Conservation (phyloP, 2,329 filamentous ascomycete species). For the Metarhizium rileyi region DNA sequence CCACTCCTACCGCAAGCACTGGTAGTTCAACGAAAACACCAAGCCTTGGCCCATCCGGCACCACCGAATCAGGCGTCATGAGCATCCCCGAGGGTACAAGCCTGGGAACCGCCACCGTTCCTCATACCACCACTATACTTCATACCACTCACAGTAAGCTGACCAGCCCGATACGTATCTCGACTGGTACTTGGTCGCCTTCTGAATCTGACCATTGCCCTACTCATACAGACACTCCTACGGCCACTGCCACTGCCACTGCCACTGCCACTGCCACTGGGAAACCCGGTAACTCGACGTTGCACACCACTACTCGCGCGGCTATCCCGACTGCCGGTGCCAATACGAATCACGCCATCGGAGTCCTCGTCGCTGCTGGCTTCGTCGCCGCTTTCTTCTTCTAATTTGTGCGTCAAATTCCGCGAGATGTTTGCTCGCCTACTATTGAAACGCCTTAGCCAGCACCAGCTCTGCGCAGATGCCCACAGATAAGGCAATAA, state of each 20-base stretch:
- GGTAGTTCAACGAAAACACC: not conserved
- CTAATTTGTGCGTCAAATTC: constrained; percentile 16
- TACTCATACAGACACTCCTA: not conserved
- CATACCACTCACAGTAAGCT: not conserved
- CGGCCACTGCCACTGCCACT: constrained; percentile 4
- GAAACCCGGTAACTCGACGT: constrained; percentile 2
- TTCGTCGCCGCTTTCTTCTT: constrained; percentile 31
- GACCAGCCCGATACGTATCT: constrained; percentile 2
- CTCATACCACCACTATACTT: not conserved
- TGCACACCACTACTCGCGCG: not conserved
- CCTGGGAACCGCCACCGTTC: constrained; percentile 50
- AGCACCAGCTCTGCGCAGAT: not conserved
- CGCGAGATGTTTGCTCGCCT: not conserved
- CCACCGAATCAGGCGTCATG: constrained; percentile 5
- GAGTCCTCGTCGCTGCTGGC: constrained; percentile 28
- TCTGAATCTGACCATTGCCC: not conserved
- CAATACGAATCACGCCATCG: constrained; percentile 21
- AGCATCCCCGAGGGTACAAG: constrained; percentile 33
- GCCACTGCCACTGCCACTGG: constrained; percentile 6
- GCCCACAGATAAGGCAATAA: not conserved
- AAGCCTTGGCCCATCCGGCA: not conserved
- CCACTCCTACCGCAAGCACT: not conserved
- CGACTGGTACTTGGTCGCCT: constrained; percentile 1
- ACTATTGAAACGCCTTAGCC: not conserved
- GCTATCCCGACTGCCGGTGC: constrained; percentile 17